A percentile compares a stretch with the other conserved stretches of the same genome.
phyloP scores from a whole-genome alignment of 495 filamentous ascomycete genomes.

The Rhypophila decipiens region DNA sequence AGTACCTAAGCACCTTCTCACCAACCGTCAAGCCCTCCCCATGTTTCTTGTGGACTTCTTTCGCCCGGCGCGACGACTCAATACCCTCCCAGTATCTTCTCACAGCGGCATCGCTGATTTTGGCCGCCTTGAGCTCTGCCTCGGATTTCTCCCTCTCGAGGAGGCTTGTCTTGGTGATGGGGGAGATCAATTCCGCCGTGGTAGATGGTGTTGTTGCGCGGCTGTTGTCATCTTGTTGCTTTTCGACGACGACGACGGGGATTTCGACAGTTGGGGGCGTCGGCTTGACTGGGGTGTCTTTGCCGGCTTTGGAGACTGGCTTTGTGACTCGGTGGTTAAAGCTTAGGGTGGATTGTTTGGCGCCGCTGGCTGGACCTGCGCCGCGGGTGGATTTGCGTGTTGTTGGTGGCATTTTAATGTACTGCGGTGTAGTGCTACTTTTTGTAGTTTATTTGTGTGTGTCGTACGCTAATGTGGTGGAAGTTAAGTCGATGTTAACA shows the following conservation, averaged over 20 bases:
- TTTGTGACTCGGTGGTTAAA: slow-evolving; percentile 77
- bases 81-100: slow-evolving; percentile 65
- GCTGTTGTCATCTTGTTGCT: neutral
- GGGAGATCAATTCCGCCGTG: neutral
- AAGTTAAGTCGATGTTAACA: neutral
- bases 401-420: slow-evolving; percentile 58
- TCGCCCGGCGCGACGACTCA: slow-evolving; percentile 47
- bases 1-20: slow-evolving; percentile 84
- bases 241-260: neutral
- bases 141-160: slow-evolving; percentile 31
- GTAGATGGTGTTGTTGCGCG: neutral
- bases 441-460: too few species aligned
- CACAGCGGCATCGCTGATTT: slow-evolving; percentile 58
- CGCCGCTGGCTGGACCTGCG: slow-evolving; percentile 29
- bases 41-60: slow-evolving; percentile 60
- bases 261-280: slow-evolving; percentile 26
- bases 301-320: slow-evolving; percentile 46
- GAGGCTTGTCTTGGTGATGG: slow-evolving; percentile 12
- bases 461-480: too few species aligned
- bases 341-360: slow-evolving; percentile 64
- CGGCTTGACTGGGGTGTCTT: slow-evolving; percentile 31
- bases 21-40: slow-evolving; percentile 53
- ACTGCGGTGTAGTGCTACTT: too few species aligned
- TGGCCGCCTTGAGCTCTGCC: slow-evolving; percentile 50
- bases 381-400: slow-evolving; percentile 54